Conservation (phyloP, 2,329 filamentous ascomycete species). For the Penicillium sp. region DNA sequence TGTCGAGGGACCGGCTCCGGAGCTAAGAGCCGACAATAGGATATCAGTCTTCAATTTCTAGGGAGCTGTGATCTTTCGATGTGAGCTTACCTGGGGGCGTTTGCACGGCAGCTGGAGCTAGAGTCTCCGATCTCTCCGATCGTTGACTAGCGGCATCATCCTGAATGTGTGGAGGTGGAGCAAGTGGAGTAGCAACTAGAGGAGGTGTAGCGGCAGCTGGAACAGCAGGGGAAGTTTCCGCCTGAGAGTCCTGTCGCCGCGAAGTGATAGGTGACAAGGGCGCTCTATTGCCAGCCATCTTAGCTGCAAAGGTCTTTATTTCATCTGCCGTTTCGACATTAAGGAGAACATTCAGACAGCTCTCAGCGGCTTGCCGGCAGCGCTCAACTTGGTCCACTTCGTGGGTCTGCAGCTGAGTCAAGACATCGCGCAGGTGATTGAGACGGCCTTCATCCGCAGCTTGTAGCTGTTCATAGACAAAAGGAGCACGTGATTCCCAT, state of each 20-base stretch:
- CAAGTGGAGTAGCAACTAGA: conserved; percentile 28
- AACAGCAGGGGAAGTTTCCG: conserved; percentile 19
- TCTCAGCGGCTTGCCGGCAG: conserved; percentile 72
- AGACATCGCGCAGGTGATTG: conserved; percentile 84
- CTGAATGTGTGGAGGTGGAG: conserved; percentile 40
- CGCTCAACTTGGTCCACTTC: conserved; percentile 86
- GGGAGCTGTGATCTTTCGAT: neutral
- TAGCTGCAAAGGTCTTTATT: conserved; percentile 61
- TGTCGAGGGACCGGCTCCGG: conserved; percentile 46
- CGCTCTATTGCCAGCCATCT: conserved; percentile 24
- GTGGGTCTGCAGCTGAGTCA: conserved; percentile 92
- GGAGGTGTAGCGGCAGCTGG: conserved; percentile 12
- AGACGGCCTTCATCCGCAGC: conserved; percentile 85
- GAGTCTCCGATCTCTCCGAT: conserved; percentile 52
- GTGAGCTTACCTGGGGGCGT: conserved; percentile 40
- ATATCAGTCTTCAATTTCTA: conserved; percentile 10
- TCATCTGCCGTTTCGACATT: conserved; percentile 87
- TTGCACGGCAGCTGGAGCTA: conserved; percentile 22
- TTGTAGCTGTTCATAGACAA: conserved; percentile 91
- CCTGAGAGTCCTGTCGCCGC: conserved; percentile 24
- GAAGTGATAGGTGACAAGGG: conserved; percentile 18
- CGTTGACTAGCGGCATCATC: conserved; percentile 62
- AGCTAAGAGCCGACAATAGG: conserved; percentile 29
- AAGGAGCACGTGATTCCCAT: conserved; percentile 94
- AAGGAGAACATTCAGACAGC: conserved; percentile 77